Base-by-base conservation (phyloP, 2,329 filamentous ascomycete species). In the Triangularia verruculosa region DNA sequence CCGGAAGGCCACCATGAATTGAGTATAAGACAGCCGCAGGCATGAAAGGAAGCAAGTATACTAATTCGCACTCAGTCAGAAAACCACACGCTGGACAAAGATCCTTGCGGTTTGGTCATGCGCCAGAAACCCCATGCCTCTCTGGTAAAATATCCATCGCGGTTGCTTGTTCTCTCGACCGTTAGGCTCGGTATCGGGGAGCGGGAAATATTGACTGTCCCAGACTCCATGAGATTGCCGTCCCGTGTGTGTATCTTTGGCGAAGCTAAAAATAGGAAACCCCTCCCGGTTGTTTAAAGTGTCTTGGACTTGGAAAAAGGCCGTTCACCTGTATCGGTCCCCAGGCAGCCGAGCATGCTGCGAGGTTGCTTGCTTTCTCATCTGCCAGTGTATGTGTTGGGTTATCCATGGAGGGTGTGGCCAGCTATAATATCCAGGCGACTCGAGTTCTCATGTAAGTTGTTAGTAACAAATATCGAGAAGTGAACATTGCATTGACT, bases 241-340 rank as follows among this genome's bases (percentile, higher is more conserved):
- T 20, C 13, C 39, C 39, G 34, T 11, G 39, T 47, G 7, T 47
- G 11, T n/a, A 47, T 20, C 39, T 20, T 54, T 54, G 51, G 51
- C 51, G 51, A 54, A 17, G 51, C 51, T 54, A 54, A 54, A 54
- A 54, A 54, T 54, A 64, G 39, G 39, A 47, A 47, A 20, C 39
- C 39, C 39, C 39, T 47, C 39, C 39, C 39, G 39, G n/a, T 11
- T 20, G 39, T 47, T 20, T 20, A 11, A 20, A 47, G n/a, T 9
- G 17, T 2, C n/a, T 47, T 3, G 39, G n/a, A 20, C 6, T 11
- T 6, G n/a, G n/a, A 17, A 47, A 47, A 4, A 6, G n/a, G 39
- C 3, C 20, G 39, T 20, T 22, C n/a, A 47, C n/a, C 2, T 47
- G n/a, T 47, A 20, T 47, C 7, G 39, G 17, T 39, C n/a, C n/a